phyloP scores from a whole-genome alignment of 257 asterid species.

The Primulina huaijiensis region DNA sequence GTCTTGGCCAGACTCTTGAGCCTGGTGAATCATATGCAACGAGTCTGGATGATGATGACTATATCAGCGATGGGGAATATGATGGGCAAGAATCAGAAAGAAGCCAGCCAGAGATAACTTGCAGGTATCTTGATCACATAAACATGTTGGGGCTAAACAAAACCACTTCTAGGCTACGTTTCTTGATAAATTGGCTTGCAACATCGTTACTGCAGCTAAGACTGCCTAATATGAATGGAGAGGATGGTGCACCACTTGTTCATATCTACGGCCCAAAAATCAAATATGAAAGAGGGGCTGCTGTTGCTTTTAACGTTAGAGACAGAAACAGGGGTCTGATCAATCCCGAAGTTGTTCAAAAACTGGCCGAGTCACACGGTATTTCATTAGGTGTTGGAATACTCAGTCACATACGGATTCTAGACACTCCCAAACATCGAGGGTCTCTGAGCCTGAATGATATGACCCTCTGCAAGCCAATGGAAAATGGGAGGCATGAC shows the following conservation, averaged over 20 bases:
- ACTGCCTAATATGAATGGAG: constrained; percentile 48
- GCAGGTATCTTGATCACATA: constrained; percentile 87
- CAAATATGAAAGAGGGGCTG: constrained; percentile 91
- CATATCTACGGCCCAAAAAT: constrained; percentile 95
- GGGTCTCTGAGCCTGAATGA: constrained; percentile 55
- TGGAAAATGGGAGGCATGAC: constrained; percentile 67
- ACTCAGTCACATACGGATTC: constrained; percentile 73
- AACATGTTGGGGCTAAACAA: constrained; percentile 88
- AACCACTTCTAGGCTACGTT: constrained; percentile 81
- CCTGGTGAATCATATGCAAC: constrained; percentile 56
- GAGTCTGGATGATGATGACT: constrained; percentile 75
- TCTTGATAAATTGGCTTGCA: constrained; percentile 86
- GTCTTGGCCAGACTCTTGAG: constrained; percentile 50
- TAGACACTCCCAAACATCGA: constrained; percentile 59
- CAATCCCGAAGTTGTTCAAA: constrained; percentile 81
- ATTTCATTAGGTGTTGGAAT: constrained; percentile 87
- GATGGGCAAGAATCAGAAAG: constrained; percentile 79
- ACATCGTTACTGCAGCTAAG: constrained; percentile 84
- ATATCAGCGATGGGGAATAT: constrained; percentile 64
- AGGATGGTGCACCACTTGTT: constrained; percentile 55
- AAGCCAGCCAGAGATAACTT: constrained; percentile 77
- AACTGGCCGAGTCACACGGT: constrained; percentile 69
- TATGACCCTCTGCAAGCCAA: constrained; percentile 86
- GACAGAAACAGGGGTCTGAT: constrained; percentile 71
- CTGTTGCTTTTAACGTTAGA: constrained; percentile 84